phyloP scores from a whole-genome alignment of 1,139 yeast genomes.

The Yamadazyma triangularis region DNA sequence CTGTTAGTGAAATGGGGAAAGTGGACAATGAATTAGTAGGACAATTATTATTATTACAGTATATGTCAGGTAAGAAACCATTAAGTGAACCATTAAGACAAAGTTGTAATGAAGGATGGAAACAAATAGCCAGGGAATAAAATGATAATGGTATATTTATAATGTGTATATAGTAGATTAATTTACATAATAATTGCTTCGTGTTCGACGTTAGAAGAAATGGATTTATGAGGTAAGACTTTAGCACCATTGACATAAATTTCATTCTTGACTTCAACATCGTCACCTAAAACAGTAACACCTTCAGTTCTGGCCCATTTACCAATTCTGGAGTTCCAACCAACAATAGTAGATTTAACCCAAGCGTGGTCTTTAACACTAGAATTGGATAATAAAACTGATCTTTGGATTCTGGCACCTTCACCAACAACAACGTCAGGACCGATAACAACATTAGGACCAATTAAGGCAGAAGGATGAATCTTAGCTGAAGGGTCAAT shows the following conservation, averaged over 20 bases:
- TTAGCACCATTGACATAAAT: constrained; percentile 98
- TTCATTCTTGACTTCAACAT: constrained; percentile 97
- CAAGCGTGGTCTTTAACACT: constrained; percentile 95
- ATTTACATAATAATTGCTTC: constrained; percentile 94
- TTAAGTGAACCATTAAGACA: constrained; percentile 40
- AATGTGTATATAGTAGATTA: not conserved
- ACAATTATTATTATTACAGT: constrained; percentile 54
- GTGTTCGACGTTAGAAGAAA: constrained; percentile 92
- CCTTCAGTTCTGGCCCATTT: constrained; percentile 99
- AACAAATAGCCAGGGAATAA: constrained; percentile 1
- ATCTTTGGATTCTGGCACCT: constrained; percentile 97
- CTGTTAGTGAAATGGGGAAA: constrained; percentile 37
- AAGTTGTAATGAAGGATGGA: constrained; percentile 30
- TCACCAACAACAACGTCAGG: constrained; percentile 95
- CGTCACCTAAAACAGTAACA: constrained; percentile 97
- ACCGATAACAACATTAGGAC: constrained; percentile 97
- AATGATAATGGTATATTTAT: constrained; percentile 1
- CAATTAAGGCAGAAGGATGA: constrained; percentile 90
- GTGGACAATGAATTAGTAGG: constrained; percentile 48
- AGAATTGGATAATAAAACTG: constrained; percentile 89
- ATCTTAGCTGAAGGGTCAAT: constrained; percentile 94
- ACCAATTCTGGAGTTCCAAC: constrained; percentile 99
- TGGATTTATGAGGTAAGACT: constrained; percentile 97
- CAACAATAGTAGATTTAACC: constrained; percentile 96
- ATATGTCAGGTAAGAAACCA: constrained; percentile 59